Evolutionary conservation across 2,329 filamentous ascomycete species (phyloP).

Genomic region (Coniochaeta sp.): DNA sequence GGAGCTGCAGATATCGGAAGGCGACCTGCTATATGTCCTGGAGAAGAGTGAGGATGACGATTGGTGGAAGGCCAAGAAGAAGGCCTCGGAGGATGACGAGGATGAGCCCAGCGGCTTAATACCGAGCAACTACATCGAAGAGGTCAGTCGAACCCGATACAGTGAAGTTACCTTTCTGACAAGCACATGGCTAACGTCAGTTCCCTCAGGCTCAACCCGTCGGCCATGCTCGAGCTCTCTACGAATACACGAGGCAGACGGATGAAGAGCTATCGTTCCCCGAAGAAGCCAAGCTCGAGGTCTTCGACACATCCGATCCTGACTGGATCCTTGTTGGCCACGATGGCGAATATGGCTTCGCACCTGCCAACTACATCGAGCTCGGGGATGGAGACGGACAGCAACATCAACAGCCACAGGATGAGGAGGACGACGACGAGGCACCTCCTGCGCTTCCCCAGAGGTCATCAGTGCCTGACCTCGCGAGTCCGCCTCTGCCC

Average conservation of each 20-base stretch:
- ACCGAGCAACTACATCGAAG: constrained; percentile 90
- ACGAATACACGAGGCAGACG: constrained; percentile 93
- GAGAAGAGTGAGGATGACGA: constrained; percentile 71
- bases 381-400: constrained; percentile 38
- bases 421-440: constrained; percentile 26
- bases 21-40: constrained; percentile 80
- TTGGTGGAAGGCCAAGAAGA: constrained; percentile 98
- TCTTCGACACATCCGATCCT: constrained; percentile 86
- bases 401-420: constrained; percentile 31
- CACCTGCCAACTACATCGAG: constrained; percentile 93
- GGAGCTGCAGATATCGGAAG: constrained; percentile 78
- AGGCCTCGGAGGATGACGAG: constrained; percentile 72
- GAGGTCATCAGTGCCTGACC: constrained; percentile 26
- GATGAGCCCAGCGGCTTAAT: constrained; percentile 87
- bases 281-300: constrained; percentile 74
- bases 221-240: constrained; percentile 79
- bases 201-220: constrained; percentile 46
- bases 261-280: constrained; percentile 96
- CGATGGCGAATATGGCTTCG: constrained; percentile 85
- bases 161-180: neutral
- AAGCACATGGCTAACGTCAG: neutral
- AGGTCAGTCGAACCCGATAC: constrained; percentile 50
- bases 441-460: constrained; percentile 35
- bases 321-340: constrained; percentile 93
- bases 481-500: constrained; percentile 31